Evolutionary conservation across 2,329 filamentous ascomycete genomes (phyloP), one percentile per base, ranked within the genome.

Genomic region (Ceratocystis destructans): DNA sequence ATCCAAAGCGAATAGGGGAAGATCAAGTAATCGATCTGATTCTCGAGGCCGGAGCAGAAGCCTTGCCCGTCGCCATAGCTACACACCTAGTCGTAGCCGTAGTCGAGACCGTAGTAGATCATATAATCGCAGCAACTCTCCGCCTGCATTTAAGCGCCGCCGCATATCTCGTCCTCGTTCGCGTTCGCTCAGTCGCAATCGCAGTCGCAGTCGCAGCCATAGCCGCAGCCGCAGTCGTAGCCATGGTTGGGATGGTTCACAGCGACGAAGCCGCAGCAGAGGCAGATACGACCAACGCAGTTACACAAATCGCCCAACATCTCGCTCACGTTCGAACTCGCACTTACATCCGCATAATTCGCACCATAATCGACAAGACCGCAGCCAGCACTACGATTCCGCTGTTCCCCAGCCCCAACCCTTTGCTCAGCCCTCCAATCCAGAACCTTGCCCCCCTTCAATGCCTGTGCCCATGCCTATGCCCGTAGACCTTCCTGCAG

Each of bases 1-100:
- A 37, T 25, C 25, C 33, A 17, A 25, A n/a, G 75, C 76, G 79
- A 63, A 78, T 82, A 46, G 75, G 73, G 33, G 76, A 73, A 57
- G 78, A 75, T 17, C 46, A 15, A 22, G 20, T 44, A 20, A 64
- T 2, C 69, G 68, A 7, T 75, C 76, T 1, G 67, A 68, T 25
- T 76, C 75, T 5, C 66, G 22, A 64, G 69, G 31, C 73, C 74
- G 1, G 71, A 72, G 64, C 71, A 72, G 64, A 70, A 71, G 50
- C 73, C 72, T 45, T 3, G n/a, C 28, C 22, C 50, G 46, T 10
- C 15, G 17, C 15, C 2, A 46, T 28, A 76, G 72, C 68, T 72
- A 72, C 31, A 76, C 74, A 66, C 71, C 72, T 37, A 75, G 73
- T 48, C 71, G 71, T 44, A 74, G 71, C 65, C 68, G 68, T 2